Percentiles rank a stretch among this genome's conserved stretches.
phyloP scores from a whole-genome alignment of 1,139 yeast genomes.

The Nakaseomyces sp. region DNA sequence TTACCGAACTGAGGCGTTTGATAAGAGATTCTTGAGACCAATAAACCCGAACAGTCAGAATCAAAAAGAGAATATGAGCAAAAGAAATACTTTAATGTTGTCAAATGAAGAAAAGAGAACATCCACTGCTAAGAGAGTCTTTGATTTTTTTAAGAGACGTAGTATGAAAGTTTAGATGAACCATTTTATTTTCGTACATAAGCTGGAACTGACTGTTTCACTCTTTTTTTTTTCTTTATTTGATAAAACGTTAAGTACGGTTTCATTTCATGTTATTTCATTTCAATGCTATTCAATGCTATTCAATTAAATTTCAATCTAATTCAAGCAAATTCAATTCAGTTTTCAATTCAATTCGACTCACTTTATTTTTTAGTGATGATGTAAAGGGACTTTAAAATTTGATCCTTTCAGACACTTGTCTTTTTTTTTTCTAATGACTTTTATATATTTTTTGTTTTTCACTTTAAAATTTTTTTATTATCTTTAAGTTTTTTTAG shows the following conservation, averaged over 20 bases:
- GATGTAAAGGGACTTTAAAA: no score
- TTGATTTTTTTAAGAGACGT: constrained; percentile 74
- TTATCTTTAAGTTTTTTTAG: no score
- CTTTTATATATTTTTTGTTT: no score
- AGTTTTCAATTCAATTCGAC: background rate
- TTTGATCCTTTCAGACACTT: no score
- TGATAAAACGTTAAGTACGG: no score
- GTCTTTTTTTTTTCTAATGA: no score
- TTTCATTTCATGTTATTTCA: no score
- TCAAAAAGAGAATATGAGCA: background rate
- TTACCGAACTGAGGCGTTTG: background rate
- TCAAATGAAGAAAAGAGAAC: constrained; percentile 25
- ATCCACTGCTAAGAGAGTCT: constrained; percentile 68
- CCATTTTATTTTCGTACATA: background rate
- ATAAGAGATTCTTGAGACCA: constrained; percentile 2
- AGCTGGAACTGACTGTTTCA: no score
- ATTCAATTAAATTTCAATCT: no score
- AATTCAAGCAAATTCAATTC: background rate
- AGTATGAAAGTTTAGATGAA: constrained; percentile 38
- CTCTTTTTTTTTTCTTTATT: no score
- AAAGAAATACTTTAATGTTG: background rate
- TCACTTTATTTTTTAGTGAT: no score
- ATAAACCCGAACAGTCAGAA: background rate
- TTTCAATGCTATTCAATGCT: background rate
- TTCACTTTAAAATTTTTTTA: no score